Percentiles rank a stretch among this genome's conserved stretches.
These are phyloP conservation scores for Mycena epipterygia DNA, from an alignment of 768 basidiomycete species.

Conservation along the genomic window DNA sequence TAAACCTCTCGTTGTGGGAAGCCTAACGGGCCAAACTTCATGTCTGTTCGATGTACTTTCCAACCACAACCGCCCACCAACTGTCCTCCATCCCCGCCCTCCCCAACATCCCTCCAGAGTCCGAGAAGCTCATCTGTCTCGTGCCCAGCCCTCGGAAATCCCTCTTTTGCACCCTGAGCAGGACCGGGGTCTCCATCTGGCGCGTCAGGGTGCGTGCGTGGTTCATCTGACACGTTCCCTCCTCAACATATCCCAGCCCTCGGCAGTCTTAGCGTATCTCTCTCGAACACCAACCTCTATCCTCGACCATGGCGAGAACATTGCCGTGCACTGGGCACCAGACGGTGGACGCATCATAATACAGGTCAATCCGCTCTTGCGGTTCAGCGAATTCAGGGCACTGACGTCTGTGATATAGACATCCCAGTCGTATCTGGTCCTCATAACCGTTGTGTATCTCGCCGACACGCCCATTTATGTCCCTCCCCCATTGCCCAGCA, in stretches of 20 bases:
- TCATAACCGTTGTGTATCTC: conserved; percentile 74
- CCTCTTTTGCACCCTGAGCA: conserved; percentile 84
- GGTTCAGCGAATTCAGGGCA: neutral
- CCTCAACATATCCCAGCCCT: conserved; percentile 63
- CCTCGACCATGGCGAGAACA: conserved; percentile 86
- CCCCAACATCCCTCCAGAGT: conserved; percentile 71
- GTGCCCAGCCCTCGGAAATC: conserved; percentile 79
- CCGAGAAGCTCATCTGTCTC: conserved; percentile 62
- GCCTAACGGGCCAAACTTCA: conserved; percentile 18
- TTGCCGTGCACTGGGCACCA: conserved; percentile 83
- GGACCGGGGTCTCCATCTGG: conserved; percentile 82
- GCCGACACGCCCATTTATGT: conserved; percentile 69
- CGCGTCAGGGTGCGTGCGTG: conserved; percentile 75
- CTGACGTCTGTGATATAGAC: conserved; percentile 64
- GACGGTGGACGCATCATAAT: conserved; percentile 86
- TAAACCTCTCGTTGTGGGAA: conserved; percentile 22
- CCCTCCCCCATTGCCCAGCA: conserved; percentile 63
- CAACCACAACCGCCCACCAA: conserved; percentile 82
- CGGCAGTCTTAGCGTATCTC: conserved; percentile 78
- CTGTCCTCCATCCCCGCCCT: conserved; percentile 79
- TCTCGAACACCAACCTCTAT: conserved; percentile 84
- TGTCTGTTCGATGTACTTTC: conserved; percentile 80
- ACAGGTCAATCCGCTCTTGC: conserved; percentile 60
- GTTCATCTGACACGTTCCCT: neutral
- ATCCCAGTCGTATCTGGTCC: conserved; percentile 81